Base-by-base conservation (phyloP, 495 filamentous ascomycete species). In the Lophiotrema nucula region DNA sequence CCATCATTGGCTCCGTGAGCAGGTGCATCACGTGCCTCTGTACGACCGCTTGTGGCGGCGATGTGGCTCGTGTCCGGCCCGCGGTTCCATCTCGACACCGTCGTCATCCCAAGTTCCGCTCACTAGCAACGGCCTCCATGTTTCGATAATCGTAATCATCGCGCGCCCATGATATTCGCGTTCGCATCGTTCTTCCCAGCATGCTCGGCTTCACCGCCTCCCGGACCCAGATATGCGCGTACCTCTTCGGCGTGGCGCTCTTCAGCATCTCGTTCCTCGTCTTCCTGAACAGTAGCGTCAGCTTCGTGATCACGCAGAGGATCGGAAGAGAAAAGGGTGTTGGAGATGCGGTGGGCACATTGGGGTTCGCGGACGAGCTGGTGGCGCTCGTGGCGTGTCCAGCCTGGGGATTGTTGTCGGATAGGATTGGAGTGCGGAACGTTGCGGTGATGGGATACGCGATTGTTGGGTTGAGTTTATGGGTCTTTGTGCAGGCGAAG, bases 251-350 rank as follows among this genome's bases (percentile, higher is more conserved):
- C 55, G 88, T 97, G 60, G 90, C 89, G 46, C 86, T 96, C 22
- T 97, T 96, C 77, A 92, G 88, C 63, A 99, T 99, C 66, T 87
- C 89, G 28, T 96, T 97, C 76, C 83, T 99, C 51, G 93, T 99
- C 45, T 99, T 97, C 77, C 85, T 99, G 62, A 99, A 97, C 74
- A 87, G 87, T 63, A 87, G 87, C 65, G 77, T 97, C 53, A 92
- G 89, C 27, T 99, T 97, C 73, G 90, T 97, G 47, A 87, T 97
- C 60, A 96, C 91, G 6, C 88, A 96, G 71, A 77, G 95, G 33
- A 83, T 99, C 52, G 88, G 88, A 43, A 75, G 90, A 35, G 81
- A 81, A 64, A 70, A 83, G 43, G 81, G 83, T 47, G 89, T 96
- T 24, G 93, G 93, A 26, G 85, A 96, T 76, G 85, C 90, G 3